These are phyloP conservation scores for Grosmannia clavigera DNA, from an alignment of 2,329 filamentous ascomycete species.

Conservation along the genomic window DNA sequence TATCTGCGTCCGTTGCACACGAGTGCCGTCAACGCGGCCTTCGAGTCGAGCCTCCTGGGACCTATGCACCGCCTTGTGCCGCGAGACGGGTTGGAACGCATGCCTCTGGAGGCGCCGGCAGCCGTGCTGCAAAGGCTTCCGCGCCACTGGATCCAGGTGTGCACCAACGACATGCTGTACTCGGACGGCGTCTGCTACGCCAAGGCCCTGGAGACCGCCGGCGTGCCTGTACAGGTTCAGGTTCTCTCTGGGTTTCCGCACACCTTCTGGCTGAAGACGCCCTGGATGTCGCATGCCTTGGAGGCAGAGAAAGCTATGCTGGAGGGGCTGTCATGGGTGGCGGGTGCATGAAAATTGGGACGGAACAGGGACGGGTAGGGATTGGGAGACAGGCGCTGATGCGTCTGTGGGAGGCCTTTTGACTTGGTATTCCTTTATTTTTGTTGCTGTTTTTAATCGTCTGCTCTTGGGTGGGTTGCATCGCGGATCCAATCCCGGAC, in stretches of 20 bases:
- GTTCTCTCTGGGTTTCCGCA: conserved; percentile 35
- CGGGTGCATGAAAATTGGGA: not conserved
- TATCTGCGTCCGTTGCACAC: conserved; percentile 25
- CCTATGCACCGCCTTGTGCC: conserved; percentile 22
- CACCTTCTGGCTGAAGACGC: conserved; percentile 39
- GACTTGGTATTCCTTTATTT: not conserved
- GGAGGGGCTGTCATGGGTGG: conserved; percentile 28
- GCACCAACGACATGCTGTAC: conserved; percentile 38
- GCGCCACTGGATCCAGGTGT: conserved; percentile 35
- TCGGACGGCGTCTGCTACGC: conserved; percentile 39
- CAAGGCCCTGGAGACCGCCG: conserved; percentile 25
- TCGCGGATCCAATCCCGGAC: not conserved
- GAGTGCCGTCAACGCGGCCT: conserved; percentile 23
- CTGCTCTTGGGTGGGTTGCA: not conserved
- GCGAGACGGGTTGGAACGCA: conserved; percentile 25
- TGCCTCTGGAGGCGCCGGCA: conserved; percentile 27
- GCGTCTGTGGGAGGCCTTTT: not conserved
- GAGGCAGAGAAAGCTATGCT: conserved; percentile 30
- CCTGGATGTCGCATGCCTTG: conserved; percentile 26
- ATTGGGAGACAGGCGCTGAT: not conserved
- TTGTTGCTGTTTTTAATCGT: not conserved
- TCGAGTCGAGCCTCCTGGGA: conserved; percentile 23
- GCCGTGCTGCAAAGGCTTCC: conserved; percentile 22
- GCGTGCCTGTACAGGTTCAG: conserved; percentile 27
- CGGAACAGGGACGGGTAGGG: too few species aligned